Evolutionary conservation across 768 basidiomycete species (phyloP).

Genomic region (Hygrocybe punicea): DNA sequence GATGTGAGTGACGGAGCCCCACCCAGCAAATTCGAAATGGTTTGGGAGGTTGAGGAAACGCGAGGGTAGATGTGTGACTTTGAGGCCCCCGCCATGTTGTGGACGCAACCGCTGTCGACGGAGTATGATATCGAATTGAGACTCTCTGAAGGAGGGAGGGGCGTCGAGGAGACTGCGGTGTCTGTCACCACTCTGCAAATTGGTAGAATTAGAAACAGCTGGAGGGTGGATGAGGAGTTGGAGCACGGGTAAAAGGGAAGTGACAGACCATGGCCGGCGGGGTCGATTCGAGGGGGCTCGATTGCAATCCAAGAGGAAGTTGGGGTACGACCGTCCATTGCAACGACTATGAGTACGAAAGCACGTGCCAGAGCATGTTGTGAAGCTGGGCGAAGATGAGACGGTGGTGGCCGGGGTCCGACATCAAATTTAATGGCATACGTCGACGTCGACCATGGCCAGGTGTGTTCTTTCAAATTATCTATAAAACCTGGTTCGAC

Average conservation of each 20-base stretch:
- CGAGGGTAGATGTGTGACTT: conserved; percentile 45
- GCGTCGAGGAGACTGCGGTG: neutral
- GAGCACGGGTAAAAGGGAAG: neutral
- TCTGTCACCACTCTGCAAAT: neutral
- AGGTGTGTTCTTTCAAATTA: conserved; percentile 53
- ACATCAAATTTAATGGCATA: conserved; percentile 52
- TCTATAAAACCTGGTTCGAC: neutral
- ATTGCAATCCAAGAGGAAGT: conserved; percentile 34
- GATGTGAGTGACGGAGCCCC: conserved; percentile 54
- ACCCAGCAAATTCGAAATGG: conserved; percentile 70
- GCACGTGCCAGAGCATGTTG: too few relatives aligned
- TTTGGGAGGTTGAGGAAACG: conserved; percentile 60
- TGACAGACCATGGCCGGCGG: neutral
- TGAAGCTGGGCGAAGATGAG: too few relatives aligned
- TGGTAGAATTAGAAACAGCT: too few relatives aligned
- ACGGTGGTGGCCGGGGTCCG: neutral
- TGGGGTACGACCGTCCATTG: too few relatives aligned
- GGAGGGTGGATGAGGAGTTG: neutral
- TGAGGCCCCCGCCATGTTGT: conserved; percentile 41
- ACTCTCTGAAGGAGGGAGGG: conserved; percentile 46
- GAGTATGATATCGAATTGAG: conserved; percentile 54
- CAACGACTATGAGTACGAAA: too few relatives aligned
- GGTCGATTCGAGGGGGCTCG: conserved; percentile 14
- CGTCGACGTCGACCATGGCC: conserved; percentile 68
- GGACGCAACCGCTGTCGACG: conserved; percentile 57